phyloP scores from a whole-genome alignment of 2,329 filamentous ascomycete species.

The Fusarium albosuccineum region DNA sequence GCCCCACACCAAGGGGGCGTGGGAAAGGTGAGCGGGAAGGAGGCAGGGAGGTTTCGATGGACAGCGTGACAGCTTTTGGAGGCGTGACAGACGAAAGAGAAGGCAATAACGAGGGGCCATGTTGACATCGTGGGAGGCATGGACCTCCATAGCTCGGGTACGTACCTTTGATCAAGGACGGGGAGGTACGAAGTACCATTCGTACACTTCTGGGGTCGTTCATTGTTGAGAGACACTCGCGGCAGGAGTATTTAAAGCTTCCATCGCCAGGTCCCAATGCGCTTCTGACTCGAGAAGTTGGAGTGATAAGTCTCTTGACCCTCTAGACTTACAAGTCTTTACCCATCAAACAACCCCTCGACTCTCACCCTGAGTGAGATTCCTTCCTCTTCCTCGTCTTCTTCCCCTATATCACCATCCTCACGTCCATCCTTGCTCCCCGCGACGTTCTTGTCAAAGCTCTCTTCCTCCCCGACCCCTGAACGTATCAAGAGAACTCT shows the following conservation, averaged over 20 bases:
- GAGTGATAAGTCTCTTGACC: conserved; percentile 41
- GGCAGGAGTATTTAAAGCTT: conserved; percentile 47
- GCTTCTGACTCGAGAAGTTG: conserved; percentile 30
- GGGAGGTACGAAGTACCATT: conserved; percentile 40
- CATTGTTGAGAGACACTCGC: conserved; percentile 40
- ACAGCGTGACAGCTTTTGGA: conserved; percentile 40
- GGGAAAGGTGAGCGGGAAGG: conserved; percentile 39
- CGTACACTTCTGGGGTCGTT: conserved; percentile 24
- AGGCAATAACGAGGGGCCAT: conserved; percentile 29
- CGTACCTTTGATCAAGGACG: conserved; percentile 32
- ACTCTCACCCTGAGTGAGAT: conserved; percentile 31
- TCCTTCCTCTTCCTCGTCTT: conserved; percentile 21
- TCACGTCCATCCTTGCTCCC: conserved; percentile 17
- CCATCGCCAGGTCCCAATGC: conserved; percentile 43
- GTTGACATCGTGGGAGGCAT: conserved; percentile 28
- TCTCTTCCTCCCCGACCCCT: conserved; percentile 31
- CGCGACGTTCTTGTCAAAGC: conserved; percentile 33
- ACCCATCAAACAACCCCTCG: conserved; percentile 22
- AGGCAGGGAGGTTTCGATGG: conserved; percentile 38
- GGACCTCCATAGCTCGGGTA: conserved; percentile 29
- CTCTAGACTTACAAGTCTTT: conserved; percentile 17
- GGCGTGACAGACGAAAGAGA: conserved; percentile 41
- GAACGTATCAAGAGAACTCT: conserved; percentile 45
- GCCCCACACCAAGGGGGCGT: conserved; percentile 40
- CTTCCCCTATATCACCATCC: conserved; percentile 22